Conservation (phyloP, 148 eudicot genomes). For the Fagopyrum homotropicum region DNA sequence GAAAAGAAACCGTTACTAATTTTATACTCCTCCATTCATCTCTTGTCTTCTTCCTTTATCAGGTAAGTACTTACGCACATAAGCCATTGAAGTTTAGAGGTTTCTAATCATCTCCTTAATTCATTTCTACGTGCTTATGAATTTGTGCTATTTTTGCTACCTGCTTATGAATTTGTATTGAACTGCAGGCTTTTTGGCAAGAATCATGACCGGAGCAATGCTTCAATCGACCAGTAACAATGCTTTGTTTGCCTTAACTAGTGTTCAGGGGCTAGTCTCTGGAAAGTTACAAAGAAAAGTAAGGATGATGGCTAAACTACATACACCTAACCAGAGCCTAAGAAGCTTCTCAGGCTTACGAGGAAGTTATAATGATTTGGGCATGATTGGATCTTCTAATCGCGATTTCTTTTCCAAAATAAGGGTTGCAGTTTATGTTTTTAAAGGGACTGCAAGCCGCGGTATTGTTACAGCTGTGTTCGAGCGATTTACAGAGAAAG, state of each 20-base stretch:
- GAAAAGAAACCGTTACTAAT: background rate
- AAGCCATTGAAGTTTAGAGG: background rate
- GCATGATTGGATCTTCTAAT: conserved; percentile 21
- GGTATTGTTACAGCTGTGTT: conserved; percentile 70
- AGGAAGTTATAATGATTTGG: conserved; percentile 46
- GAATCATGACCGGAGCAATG: conserved; percentile 64
- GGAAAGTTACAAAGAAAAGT: conserved; percentile 31
- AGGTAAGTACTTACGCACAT: background rate
- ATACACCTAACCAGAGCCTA: conserved; percentile 33
- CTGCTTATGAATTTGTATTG: background rate
- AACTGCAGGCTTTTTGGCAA: background rate
- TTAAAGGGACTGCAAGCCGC: conserved; percentile 38
- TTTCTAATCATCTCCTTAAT: background rate
- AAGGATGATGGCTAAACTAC: conserved; percentile 39
- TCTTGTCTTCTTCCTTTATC: background rate
- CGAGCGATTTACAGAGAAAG: conserved; percentile 92
- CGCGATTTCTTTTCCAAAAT: conserved; percentile 2
- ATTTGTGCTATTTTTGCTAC: background rate
- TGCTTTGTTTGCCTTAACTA: conserved; percentile 35
- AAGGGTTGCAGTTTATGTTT: conserved; percentile 30
- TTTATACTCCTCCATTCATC: background rate
- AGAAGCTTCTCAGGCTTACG: conserved; percentile 60
- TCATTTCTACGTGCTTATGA: background rate
- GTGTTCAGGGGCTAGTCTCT: conserved; percentile 40
- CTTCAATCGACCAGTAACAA: conserved; percentile 60